Base-by-base conservation (phyloP, 2,329 filamentous ascomycete genomes). In the Colletotrichum lupini region DNA sequence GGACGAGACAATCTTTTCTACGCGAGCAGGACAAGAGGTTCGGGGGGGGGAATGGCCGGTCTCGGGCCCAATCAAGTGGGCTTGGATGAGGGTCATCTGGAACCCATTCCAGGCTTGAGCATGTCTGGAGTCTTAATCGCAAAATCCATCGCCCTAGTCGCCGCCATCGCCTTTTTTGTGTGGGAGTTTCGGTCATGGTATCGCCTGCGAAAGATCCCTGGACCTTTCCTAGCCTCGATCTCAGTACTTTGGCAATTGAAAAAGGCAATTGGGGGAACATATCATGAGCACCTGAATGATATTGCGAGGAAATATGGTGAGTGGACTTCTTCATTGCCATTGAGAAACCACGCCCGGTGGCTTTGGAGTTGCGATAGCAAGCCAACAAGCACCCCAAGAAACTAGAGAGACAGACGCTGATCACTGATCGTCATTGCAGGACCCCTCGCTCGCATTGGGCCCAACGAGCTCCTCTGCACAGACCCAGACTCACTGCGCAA, bases 391-490 rank as follows among this genome's bases (percentile, higher is more conserved):
- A 19, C 56, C 56, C 22, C 57, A 30, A 26, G 24, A 55, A 22
- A 76, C 76, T 26, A 75, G 77, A 46, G 75, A 73, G 9, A 72
- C 74, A 16, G 70, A 49, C 8, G 52, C 68, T 72, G 22, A 72
- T 62, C 12, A 22, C 14, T 24, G 11, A 57, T 62, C 72, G 26
- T 24, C 9, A 42, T 26, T 28, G 6, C 58, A 79, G 83, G 82
- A 1, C 76, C 81, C 5, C 78, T 86, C 12, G 81, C 82, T 2
- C 82, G 85, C 5, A 82, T 86, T 42, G 85, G 84, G 0, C 85
- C 85, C 11, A 84, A 85, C 56, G 80, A 84, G 46, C 76, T 87
- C 1, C 73, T 83, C 4, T 85, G 82, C 1, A 78, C 79, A 24
- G 85, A 87, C 68, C 82, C 83, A 0, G 81, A 80, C 4, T 75